Conservation (phyloP, 768 basidiomycete genomes). For the Gloeostereum incarnatum region DNA sequence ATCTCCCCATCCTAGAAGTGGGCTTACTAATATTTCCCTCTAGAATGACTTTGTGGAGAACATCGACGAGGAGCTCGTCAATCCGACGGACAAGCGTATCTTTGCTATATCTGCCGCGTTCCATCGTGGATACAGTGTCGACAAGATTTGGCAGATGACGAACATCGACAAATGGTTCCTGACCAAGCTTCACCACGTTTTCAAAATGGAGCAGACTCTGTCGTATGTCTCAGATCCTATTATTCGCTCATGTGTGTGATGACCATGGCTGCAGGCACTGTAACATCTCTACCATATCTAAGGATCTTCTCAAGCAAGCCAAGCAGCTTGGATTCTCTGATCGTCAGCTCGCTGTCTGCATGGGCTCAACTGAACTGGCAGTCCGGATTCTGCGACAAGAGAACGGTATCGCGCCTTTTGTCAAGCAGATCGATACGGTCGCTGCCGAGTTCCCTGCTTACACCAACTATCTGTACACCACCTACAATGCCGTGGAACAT, state of each 20-base stretch:
- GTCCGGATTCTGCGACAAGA: slow-evolving; percentile 88
- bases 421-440: slow-evolving; percentile 99
- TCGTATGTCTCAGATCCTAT: slow-evolving; percentile 40
- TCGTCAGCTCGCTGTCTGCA: slow-evolving; percentile 71
- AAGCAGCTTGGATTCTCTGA: slow-evolving; percentile 98
- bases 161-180: slow-evolving; percentile 99
- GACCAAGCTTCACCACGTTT: slow-evolving; percentile 77
- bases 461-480: slow-evolving; percentile 98
- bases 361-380: slow-evolving; percentile 89
- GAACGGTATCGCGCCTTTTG: slow-evolving; percentile 72
- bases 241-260: background rate
- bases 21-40: slow-evolving; percentile 1
- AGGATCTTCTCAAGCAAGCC: slow-evolving; percentile 60
- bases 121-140: slow-evolving; percentile 86
- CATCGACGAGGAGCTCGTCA: slow-evolving; percentile 86
- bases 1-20: background rate
- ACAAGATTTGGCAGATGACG: slow-evolving; percentile 96
- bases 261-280: slow-evolving; percentile 33
- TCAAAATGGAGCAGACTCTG: slow-evolving; percentile 68
- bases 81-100: slow-evolving; percentile 95
- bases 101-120: slow-evolving; percentile 95
- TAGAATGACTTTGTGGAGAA: slow-evolving; percentile 85
- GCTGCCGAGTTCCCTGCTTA: slow-evolving; percentile 98
- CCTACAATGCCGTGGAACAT: slow-evolving; percentile 94
- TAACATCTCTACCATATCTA: slow-evolving; percentile 55